Evolutionary conservation across 495 filamentous ascomycete genomes (phyloP), one percentile per base, ranked within the genome.

Genomic region (Penicillium pancosmium): DNA sequence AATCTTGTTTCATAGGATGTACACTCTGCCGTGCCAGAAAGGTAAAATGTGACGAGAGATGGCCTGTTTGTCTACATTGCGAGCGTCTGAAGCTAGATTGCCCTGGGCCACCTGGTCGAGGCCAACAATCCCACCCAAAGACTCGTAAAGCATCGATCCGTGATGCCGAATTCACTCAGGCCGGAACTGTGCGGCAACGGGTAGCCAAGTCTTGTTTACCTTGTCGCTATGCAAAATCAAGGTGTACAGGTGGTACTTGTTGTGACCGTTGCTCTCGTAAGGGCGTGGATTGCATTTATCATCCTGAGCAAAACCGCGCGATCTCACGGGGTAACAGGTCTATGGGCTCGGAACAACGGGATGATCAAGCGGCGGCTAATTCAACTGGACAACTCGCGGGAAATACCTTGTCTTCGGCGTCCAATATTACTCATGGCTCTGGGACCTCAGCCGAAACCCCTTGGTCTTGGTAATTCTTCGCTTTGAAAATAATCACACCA

Each of bases 141-240:
- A 5, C 18, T 25, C 63, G 41, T 2, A 62, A 41, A 36, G 41
- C 13, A 19, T 43, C 33, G 11, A 7, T 33, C 3, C 53, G 41
- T 6, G 50, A 60, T 40, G 33, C 53, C 6, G 50, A 49, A 40
- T 40, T 62, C n/a, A 66, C 63, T 18, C 63, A 66, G 31, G 63
- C 63, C 11, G 63, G 63, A 15, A 66, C 60, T 36, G n/a, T 59
- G 19, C 59, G 63, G 21, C 59, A 60, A 36, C 53, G 63, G 50
- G 63, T 60, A n/a, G 54, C 56, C n/a, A 62, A 55, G 43, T 69
- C 67, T 31, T 71, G 69, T 11, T 50, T 57, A 13, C 36, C 55
- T 47, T 71, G 67, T 36, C 69, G 66, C 16, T 19, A 51, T 53
- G 67, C 66, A 56, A 71, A 71, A 43, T 51, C 64, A 15, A 57